Percentiles rank a stretch among this genome's conserved stretches.
These are phyloP conservation scores for Logfia minima DNA, from an alignment of 129 eudicot genomes.

Conservation along the genomic window DNA sequence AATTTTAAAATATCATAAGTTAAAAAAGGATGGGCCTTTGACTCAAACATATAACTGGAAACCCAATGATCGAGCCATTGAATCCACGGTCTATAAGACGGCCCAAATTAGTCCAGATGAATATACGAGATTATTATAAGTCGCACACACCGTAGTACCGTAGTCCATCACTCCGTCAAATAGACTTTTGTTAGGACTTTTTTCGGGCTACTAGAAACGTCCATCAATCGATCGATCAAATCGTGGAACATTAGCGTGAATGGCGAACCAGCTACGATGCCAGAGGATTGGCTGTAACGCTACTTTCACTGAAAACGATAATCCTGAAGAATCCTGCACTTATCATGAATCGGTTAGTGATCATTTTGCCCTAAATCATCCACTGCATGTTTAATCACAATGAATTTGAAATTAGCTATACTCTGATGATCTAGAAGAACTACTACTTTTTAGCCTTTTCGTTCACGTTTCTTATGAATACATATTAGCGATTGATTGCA, in stretches of 20 bases:
- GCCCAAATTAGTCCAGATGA: neutral
- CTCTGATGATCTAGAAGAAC: neutral
- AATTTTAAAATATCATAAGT: neutral
- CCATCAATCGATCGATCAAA: constrained; percentile 24
- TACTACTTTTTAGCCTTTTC: neutral
- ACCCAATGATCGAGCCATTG: neutral
- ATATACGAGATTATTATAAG: neutral
- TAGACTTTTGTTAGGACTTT: constrained; percentile 17
- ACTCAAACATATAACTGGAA: neutral
- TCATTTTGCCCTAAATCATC: constrained; percentile 9
- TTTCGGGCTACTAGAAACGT: constrained; percentile 21
- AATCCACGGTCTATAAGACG: neutral
- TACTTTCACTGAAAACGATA: constrained; percentile 67
- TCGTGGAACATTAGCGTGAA: constrained; percentile 12
- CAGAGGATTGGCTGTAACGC: constrained; percentile 96
- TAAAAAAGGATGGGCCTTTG: neutral
- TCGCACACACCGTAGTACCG: neutral
- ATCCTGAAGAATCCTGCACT: constrained; percentile 81
- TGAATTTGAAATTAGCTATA: neutral
- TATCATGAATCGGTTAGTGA: constrained; percentile 70
- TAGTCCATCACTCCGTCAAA: constrained; percentile 11
- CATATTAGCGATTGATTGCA: constrained; percentile 9
- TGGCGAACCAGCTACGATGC: constrained; percentile 64
- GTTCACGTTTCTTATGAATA: neutral
- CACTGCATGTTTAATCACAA: neutral